Percentiles rank a stretch among this genome's conserved stretches.
phyloP scores from a whole-genome alignment of 768 basidiomycete species.

The Pisolithus tinctorius region DNA sequence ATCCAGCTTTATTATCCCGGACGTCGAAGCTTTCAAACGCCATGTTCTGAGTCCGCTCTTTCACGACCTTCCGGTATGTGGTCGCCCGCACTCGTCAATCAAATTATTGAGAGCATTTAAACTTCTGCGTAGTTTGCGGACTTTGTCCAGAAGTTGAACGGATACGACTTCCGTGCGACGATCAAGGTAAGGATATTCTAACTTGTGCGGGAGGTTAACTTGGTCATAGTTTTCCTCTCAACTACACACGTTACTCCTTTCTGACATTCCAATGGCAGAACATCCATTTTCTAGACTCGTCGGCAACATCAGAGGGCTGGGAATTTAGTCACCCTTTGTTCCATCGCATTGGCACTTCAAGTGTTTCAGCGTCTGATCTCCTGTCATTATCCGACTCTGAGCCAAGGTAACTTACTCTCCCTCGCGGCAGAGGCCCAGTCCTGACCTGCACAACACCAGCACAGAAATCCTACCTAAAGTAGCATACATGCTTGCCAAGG shows the following conservation, averaged over 20 bases:
- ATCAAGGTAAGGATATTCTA: neutral
- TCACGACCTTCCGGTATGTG: neutral
- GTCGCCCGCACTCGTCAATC: neutral
- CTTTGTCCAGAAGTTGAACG: neutral
- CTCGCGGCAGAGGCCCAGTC: too few species aligned
- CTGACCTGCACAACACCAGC: neutral
- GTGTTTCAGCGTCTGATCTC: neutral
- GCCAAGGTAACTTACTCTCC: neutral
- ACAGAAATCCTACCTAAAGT: neutral
- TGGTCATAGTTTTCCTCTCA: too few species aligned
- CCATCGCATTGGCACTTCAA: neutral
- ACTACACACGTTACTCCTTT: neutral
- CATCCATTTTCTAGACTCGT: neutral
- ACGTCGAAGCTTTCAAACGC: slow-evolving; percentile 2
- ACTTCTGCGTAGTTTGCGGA: neutral
- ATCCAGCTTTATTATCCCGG: slow-evolving; percentile 1
- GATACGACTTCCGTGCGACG: neutral
- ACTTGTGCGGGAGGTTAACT: neutral
- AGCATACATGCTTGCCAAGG: neutral
- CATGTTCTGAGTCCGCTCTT: neutral
- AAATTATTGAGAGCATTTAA: neutral
- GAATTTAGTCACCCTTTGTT: slow-evolving; percentile 1
- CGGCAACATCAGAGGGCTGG: slow-evolving; percentile 4
- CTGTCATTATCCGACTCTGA: neutral
- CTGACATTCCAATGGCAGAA: neutral